These are phyloP conservation scores for Epichloe uncinata DNA, from an alignment of 2,329 filamentous ascomycete genomes.

Conservation along the genomic window DNA sequence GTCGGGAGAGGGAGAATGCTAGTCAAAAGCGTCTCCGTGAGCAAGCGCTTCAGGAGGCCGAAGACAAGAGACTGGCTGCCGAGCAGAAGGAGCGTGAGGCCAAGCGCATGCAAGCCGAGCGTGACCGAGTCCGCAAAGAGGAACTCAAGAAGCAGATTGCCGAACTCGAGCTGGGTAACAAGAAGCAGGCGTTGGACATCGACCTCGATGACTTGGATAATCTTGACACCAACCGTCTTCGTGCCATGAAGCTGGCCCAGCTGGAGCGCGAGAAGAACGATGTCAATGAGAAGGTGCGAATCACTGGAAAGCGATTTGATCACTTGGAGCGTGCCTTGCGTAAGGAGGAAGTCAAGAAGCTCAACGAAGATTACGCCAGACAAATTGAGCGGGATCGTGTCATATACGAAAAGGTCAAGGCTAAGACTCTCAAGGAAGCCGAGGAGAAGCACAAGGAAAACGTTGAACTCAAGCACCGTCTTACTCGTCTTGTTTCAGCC, in stretches of 20 bases:
- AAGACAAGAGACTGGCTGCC: constrained; percentile 76
- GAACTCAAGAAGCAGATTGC: constrained; percentile 87
- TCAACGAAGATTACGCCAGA: constrained; percentile 69
- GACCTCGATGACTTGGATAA: constrained; percentile 72
- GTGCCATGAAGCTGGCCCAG: constrained; percentile 87
- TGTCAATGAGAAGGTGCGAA: constrained; percentile 76
- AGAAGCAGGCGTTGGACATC: constrained; percentile 56
- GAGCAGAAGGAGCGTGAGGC: constrained; percentile 86
- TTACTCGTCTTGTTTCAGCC: constrained; percentile 67
- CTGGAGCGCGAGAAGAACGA: constrained; percentile 98
- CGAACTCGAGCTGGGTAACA: constrained; percentile 70
- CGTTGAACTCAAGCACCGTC: constrained; percentile 84
- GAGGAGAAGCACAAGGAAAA: constrained; percentile 85
- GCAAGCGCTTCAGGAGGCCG: constrained; percentile 78
- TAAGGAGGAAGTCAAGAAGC: constrained; percentile 88
- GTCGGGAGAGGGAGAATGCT: constrained; percentile 85
- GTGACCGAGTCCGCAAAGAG: constrained; percentile 79
- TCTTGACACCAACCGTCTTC: constrained; percentile 79
- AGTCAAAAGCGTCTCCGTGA: constrained; percentile 75
- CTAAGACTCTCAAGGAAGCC: constrained; percentile 64
- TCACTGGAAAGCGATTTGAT: constrained; percentile 91
- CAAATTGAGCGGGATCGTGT: constrained; percentile 69
- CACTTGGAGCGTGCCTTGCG: constrained; percentile 95
- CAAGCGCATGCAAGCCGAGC: constrained; percentile 73
- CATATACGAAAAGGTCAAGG: constrained; percentile 68